Percentiles rank a stretch among this genome's conserved stretches.
Conservation (phyloP, 2,329 filamentous ascomycete genomes). For the Aureobasidium sp. region DNA sequence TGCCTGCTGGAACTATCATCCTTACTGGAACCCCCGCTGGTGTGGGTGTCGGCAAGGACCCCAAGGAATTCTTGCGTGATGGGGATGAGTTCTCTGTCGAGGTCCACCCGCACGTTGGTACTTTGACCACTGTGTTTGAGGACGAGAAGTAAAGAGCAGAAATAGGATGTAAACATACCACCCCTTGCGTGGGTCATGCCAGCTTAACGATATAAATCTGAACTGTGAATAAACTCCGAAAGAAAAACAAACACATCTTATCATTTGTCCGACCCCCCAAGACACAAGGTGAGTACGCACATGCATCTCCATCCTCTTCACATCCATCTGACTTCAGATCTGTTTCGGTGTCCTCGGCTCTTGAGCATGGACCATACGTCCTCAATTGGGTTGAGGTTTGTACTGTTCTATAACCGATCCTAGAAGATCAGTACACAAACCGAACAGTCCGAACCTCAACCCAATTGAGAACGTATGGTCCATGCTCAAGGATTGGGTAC, state of each 20-base stretch:
- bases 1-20: conserved; percentile 38
- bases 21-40: conserved; percentile 39
- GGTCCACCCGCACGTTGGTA: conserved; percentile 44
- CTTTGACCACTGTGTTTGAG: conserved; percentile 39
- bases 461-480: no score
- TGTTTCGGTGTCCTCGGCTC: no score
- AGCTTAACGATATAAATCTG: neutral
- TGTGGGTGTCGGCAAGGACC: conserved; percentile 35
- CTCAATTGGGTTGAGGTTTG: no score
- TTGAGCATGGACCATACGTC: no score
- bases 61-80: conserved; percentile 37
- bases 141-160: conserved; percentile 21
- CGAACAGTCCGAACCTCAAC: no score
- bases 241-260: neutral
- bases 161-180: neutral
- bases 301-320: neutral
- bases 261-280: neutral
- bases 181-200: neutral
- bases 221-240: neutral
- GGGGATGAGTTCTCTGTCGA: conserved; percentile 45
- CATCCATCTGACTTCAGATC: no score
- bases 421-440: no score
- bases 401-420: no score
- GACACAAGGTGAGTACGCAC: neutral
- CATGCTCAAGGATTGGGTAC: no score